Evolutionary conservation across 805 yeast genomes (phyloP).

Genomic region (Vanderwaltozyma polyspora): DNA sequence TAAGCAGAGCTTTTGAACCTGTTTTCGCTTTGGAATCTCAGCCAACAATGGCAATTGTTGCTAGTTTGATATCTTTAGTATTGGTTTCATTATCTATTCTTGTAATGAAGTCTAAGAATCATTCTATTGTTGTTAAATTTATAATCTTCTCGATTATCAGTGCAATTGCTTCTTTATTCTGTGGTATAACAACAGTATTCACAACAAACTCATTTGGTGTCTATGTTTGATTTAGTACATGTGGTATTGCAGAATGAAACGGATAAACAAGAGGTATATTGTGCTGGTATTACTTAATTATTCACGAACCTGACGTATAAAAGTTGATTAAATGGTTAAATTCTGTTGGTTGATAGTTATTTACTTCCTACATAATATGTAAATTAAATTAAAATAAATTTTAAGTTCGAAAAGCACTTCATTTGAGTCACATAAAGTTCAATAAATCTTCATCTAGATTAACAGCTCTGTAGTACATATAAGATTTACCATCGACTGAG

Average conservation of each 20-base stretch:
- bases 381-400: too few species aligned
- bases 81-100: conserved; percentile 13
- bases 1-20: conserved; percentile 9
- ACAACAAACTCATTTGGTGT: conserved; percentile 36
- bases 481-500: too few species aligned
- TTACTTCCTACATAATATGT: too few species aligned
- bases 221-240: conserved; percentile 24
- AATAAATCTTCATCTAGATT: conserved; percentile 38
- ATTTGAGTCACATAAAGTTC: conserved; percentile 13
- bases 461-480: too few species aligned
- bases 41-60: conserved; percentile 15
- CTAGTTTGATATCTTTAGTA: conserved; percentile 11
- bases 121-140: conserved; percentile 10
- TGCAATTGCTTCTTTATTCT: conserved; percentile 26
- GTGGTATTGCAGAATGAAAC: conserved; percentile 8
- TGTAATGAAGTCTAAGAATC: conserved; percentile 8
- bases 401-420: too few species aligned
- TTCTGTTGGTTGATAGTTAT: too few species aligned
- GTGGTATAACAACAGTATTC: conserved; percentile 33
- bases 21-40: conserved; percentile 14
- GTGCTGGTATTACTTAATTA: too few species aligned
- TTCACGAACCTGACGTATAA: too few species aligned
- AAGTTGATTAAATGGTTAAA: too few species aligned
- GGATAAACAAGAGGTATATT: too few species aligned
- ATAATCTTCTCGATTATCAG: conserved; percentile 16